Evolutionary conservation across 345 rosid genomes (phyloP), one percentile per base, ranked within the genome.

Genomic region (Moricandia arvensis): DNA sequence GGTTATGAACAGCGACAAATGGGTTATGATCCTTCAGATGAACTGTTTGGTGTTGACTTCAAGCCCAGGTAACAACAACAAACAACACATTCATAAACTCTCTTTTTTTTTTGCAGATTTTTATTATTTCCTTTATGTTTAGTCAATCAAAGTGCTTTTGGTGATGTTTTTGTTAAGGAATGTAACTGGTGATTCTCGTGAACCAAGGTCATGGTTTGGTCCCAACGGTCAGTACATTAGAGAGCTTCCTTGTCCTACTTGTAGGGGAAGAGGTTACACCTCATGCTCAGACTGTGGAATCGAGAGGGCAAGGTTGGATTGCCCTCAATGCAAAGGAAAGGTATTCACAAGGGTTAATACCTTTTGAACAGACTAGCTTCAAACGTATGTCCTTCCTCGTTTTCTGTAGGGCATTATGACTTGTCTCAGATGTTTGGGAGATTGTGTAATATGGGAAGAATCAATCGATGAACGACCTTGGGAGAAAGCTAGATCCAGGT

Each of bases 361-460:
- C 15, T 61, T 61, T 45, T 33, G 7, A 61, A 33, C 66, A 33
- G 10, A 30, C 43, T 27, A 5, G 17, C 62, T 55, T 41, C 41
- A 47, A 24, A 24, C 38, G 30, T 51, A 62, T 38, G 41, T 31
- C 16, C 49, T 54, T 31, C 16, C 49, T 54, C 7, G 3, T 59
- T 34, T 30, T 43, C 75, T 55, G 72, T 80, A 93, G 98, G 97
- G 98, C 68, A 83, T 87, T 74, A 85, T 87, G 87, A 90, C 91
- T 60, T 93, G 98, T 81, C 66, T 15, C 12, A 87, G 79, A 62
- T 93, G 97, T 83, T 86, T 76, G 63, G 98, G 98, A 13, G 98
- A 93, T 63, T 84, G 98, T 75, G 98, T 93, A 34, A 83, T 90
- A 73, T 93, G 98, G 98, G 93, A 90, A 80, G 98, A 93, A 86